These are phyloP conservation scores for Calocybe indica DNA, from an alignment of 768 basidiomycete genomes.

Conservation along the genomic window DNA sequence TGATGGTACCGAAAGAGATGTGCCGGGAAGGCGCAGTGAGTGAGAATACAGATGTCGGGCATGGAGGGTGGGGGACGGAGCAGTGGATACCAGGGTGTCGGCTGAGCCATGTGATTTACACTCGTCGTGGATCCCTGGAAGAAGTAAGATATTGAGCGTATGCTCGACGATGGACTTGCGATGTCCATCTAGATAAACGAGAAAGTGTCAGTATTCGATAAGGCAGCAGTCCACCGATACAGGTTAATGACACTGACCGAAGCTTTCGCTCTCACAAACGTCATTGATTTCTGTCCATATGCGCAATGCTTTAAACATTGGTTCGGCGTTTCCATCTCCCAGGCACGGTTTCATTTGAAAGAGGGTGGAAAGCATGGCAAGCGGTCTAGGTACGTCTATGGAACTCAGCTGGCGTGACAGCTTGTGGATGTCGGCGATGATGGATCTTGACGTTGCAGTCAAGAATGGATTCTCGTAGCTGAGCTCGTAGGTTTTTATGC, in stretches of 20 bases:
- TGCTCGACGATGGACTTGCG: constrained; percentile 73
- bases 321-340: constrained; percentile 21
- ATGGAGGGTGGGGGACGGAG: constrained; percentile 24
- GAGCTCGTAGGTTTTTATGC: constrained; percentile 2
- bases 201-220: constrained; percentile 1
- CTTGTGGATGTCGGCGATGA: constrained; percentile 67
- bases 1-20: constrained; percentile 51
- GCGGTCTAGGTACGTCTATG: constrained; percentile 64
- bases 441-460: constrained; percentile 66
- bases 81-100: constrained; percentile 31
- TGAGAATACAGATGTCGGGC: constrained; percentile 34
- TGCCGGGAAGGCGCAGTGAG: constrained; percentile 52
- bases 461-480: constrained; percentile 80
- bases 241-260: constrained; percentile 38
- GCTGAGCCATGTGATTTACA: constrained; percentile 25
- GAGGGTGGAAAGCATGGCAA: constrained; percentile 51
- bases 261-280: constrained; percentile 73
- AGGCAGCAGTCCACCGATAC: not conserved
- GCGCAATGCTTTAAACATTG: constrained; percentile 58
- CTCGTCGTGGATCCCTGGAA: constrained; percentile 64
- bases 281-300: constrained; percentile 76
- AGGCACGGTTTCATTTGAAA: constrained; percentile 31
- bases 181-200: constrained; percentile 51
- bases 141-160: constrained; percentile 68
- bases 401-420: constrained; percentile 54